phyloP scores from a whole-genome alignment of 805 yeast genomes.

The Lipomyces japonicus region DNA sequence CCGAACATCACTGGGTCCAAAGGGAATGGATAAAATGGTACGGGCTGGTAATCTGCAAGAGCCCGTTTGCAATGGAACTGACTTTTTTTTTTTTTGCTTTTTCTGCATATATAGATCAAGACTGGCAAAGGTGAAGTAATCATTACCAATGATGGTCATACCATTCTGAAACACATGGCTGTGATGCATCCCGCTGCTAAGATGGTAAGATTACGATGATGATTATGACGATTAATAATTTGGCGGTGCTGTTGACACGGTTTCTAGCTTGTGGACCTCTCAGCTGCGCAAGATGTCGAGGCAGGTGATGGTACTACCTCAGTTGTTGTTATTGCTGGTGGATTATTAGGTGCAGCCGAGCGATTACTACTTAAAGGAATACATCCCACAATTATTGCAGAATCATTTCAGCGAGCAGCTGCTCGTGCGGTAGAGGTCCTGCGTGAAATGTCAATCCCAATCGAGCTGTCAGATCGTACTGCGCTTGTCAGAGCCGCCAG shows the following conservation, averaged over 20 bases:
- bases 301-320: conserved; percentile 99
- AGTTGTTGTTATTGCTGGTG: conserved; percentile 93
- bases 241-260: not conserved
- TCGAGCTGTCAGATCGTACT: conserved; percentile 75
- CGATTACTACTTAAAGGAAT: conserved; percentile 78
- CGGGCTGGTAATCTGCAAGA: not conserved
- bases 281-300: conserved; percentile 97
- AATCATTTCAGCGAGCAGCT: conserved; percentile 87
- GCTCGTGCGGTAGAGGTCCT: conserved; percentile 74
- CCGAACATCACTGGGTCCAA: conserved; percentile 94
- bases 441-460: conserved; percentile 76
- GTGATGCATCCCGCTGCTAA: conserved; percentile 98
- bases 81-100: conserved; percentile 1
- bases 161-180: conserved; percentile 95
- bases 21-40: conserved; percentile 98
- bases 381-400: conserved; percentile 94
- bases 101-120: conserved; percentile 49
- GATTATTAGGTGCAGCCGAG: conserved; percentile 92
- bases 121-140: conserved; percentile 88
- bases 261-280: conserved; percentile 72
- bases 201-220: conserved; percentile 47
- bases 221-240: not conserved
- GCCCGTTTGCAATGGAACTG: not conserved
- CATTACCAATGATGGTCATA: conserved; percentile 97
- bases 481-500: conserved; percentile 87